These are phyloP conservation scores for Phytopythium delawarense DNA, from an alignment of 352 stramenopile species.

Conservation along the genomic window DNA sequence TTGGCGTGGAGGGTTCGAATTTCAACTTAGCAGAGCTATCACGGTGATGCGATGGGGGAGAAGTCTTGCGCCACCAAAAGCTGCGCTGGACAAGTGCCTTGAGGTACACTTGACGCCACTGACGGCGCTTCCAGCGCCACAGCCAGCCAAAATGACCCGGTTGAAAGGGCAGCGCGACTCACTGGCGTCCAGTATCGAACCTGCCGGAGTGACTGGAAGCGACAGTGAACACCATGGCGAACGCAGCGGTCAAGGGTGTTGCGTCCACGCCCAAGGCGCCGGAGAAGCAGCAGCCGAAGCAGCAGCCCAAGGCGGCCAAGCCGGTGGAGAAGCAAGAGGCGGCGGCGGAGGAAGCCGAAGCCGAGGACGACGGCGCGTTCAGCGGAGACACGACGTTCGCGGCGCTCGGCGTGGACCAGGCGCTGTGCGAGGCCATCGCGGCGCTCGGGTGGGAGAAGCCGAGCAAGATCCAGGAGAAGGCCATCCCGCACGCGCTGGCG, in stretches of 20 bases:
- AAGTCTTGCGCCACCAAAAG: conserved; percentile 4
- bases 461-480: conserved; percentile 94
- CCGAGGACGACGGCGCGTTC: conserved; percentile 41
- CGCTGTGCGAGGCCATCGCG: conserved; percentile 91
- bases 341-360: conserved; percentile 1
- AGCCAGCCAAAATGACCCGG: not conserved
- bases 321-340: not conserved
- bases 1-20: not conserved
- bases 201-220: not conserved
- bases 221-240: not conserved
- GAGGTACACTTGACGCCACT: not conserved
- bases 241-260: not conserved
- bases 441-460: conserved; percentile 91
- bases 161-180: not conserved
- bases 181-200: not conserved
- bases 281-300: not conserved
- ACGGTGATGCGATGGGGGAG: not conserved
- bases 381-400: conserved; percentile 81
- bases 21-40: not conserved
- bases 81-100: not conserved
- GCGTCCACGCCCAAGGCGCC: not conserved
- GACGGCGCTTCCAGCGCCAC: conserved; percentile 3
- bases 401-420: conserved; percentile 87
- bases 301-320: conserved; percentile 1
- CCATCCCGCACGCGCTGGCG: conserved; percentile 90